Evolutionary conservation across 208 protist genomes (phyloP).

Genomic region (Novymonas esmeraldas): DNA sequence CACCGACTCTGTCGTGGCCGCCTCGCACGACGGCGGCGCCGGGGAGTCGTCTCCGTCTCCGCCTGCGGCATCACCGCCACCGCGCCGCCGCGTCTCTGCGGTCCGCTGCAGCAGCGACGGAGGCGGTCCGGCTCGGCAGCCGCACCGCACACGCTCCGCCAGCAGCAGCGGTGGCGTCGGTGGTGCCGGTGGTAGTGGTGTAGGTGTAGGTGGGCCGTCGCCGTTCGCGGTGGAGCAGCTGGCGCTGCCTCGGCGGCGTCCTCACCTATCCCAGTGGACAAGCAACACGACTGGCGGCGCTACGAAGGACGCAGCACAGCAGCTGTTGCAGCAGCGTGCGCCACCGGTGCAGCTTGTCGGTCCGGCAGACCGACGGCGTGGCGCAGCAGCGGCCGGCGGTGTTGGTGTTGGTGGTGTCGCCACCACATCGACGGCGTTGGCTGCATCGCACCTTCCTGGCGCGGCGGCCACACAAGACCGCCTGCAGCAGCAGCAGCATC

Average conservation of each 20-base stretch:
- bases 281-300: background rate
- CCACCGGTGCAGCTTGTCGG: constrained; percentile 25
- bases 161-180: background rate
- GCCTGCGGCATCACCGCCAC: no score
- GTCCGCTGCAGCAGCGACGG: background rate
- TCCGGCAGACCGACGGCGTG: constrained; percentile 11
- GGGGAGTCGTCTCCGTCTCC: no score
- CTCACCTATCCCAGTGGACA: no score
- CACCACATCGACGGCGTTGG: constrained; percentile 14
- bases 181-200: background rate
- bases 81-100: no score
- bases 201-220: constrained; percentile 2
- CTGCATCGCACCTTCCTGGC: constrained; percentile 24
- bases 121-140: background rate
- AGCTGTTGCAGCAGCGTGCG: constrained; percentile 4
- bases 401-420: background rate
- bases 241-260: constrained; percentile 27
- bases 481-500: constrained; percentile 10
- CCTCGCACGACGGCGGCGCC: no score
- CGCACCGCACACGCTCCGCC: constrained; percentile 13
- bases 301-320: background rate
- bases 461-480: constrained; percentile 21
- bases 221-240: constrained; percentile 25
- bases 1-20: no score
- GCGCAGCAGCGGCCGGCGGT: constrained; percentile 1